Percentiles rank a stretch among this genome's conserved stretches.
Evolutionary conservation across 2,329 filamentous ascomycete genomes (phyloP).

Genomic region (Triangularia setosa): DNA sequence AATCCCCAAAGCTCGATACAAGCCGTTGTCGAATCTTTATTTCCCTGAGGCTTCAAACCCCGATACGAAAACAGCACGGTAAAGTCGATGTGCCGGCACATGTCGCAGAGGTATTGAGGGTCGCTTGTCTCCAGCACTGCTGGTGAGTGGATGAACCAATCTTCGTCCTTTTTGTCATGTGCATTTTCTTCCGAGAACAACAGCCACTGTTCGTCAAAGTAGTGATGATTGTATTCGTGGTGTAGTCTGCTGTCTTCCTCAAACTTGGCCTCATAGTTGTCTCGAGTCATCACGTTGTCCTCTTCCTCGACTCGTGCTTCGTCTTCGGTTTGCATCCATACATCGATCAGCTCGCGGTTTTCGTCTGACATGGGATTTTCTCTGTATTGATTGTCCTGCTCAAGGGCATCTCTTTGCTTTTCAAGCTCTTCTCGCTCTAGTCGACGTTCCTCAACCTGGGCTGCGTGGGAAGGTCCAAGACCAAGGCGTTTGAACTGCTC

Average conservation of each 20-base stretch:
- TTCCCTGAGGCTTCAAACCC: constrained; percentile 3
- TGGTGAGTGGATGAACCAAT: constrained; percentile 15
- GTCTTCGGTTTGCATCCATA: constrained; percentile 2
- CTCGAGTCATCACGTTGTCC: not conserved
- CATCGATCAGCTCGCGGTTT: not conserved
- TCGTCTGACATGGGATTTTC: not conserved
- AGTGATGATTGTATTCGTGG: not conserved
- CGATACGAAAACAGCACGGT: constrained; percentile 7
- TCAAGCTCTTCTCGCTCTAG: not conserved
- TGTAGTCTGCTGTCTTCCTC: not conserved
- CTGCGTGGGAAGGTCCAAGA: not conserved
- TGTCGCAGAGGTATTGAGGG: constrained; percentile 16
- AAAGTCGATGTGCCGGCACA: constrained; percentile 17
- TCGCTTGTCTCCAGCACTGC: not conserved
- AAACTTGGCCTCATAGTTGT: not conserved
- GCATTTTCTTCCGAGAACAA: not conserved
- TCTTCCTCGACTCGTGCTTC: not conserved
- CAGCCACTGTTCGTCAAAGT: not conserved
- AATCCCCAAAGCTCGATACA: constrained; percentile 9
- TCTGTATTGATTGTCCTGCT: not conserved
- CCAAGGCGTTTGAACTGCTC: not conserved
- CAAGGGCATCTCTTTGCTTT: not conserved
- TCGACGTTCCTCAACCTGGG: not conserved
- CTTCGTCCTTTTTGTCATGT: constrained; percentile 1
- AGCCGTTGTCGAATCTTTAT: not conserved